These are phyloP conservation scores for Geranium rotundifolium DNA, from an alignment of 345 rosid genomes.

Conservation along the genomic window DNA sequence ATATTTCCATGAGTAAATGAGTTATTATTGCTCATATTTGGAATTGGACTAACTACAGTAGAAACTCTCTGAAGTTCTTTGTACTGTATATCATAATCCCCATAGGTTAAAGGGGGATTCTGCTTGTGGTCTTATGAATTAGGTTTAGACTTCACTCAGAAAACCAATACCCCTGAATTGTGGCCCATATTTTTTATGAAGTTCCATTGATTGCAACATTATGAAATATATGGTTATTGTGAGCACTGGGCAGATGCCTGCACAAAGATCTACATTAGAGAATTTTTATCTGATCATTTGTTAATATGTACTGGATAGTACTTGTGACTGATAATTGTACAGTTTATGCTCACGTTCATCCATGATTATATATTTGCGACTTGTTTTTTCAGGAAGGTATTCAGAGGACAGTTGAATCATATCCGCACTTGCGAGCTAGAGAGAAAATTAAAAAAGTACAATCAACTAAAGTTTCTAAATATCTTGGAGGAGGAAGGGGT, in stretches of 20 bases:
- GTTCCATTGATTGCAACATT: too few species aligned
- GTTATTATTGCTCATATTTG: background rate
- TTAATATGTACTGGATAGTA: background rate
- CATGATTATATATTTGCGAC: constrained; percentile 5
- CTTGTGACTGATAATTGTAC: background rate
- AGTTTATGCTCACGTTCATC: background rate
- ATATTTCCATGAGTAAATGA: background rate
- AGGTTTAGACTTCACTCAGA: constrained; percentile 3
- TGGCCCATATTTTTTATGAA: background rate
- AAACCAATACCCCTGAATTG: constrained; percentile 1
- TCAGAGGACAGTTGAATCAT: constrained; percentile 65
- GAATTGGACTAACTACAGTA: constrained; percentile 3
- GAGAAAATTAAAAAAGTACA: constrained; percentile 53
- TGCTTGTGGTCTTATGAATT: background rate
- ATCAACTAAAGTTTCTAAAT: constrained; percentile 61
- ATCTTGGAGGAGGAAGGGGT: constrained; percentile 84
- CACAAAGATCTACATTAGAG: background rate
- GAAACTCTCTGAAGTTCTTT: constrained; percentile 4
- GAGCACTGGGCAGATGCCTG: background rate
- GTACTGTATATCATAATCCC: background rate
- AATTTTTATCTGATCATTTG: background rate
- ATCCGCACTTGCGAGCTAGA: constrained; percentile 58
- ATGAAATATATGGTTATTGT: background rate
- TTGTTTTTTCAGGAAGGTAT: constrained; percentile 64
- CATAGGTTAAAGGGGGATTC: background rate